These are phyloP conservation scores for Gossypium lobatum DNA, from an alignment of 441 rosid genomes.

Conservation along the genomic window DNA sequence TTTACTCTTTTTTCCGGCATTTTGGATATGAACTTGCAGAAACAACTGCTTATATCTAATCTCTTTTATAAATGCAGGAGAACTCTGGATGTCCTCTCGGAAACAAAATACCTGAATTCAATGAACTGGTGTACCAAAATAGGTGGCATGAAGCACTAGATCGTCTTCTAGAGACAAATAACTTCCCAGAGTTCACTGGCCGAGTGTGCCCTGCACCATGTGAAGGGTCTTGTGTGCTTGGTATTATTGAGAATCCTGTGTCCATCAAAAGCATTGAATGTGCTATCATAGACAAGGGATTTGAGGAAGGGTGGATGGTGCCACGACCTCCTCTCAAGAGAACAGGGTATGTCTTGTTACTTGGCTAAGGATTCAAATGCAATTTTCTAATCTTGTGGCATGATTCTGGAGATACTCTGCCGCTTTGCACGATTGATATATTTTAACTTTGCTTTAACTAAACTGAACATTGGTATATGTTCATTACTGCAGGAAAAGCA, in stretches of 20 bases:
- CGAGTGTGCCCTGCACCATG: conserved; percentile 99
- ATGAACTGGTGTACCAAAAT: conserved; percentile 95
- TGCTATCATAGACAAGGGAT: conserved; percentile 92
- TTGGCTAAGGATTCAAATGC: background rate
- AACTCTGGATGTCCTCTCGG: conserved; percentile 99
- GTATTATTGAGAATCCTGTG: conserved; percentile 98
- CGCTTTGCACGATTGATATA: background rate
- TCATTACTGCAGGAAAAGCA: conserved; percentile 57
- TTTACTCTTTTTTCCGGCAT: background rate
- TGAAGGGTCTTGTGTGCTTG: conserved; percentile 99
- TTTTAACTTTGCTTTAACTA: background rate
- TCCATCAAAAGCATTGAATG: conserved; percentile 96
- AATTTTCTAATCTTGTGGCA: background rate
- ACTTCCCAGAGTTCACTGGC: conserved; percentile 99
- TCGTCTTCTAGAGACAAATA: conserved; percentile 94
- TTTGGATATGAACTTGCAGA: background rate
- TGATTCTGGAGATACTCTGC: background rate
- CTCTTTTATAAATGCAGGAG: conserved; percentile 45
- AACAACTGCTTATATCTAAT: background rate
- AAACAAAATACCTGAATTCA: conserved; percentile 99
- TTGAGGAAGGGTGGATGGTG: conserved; percentile 99
- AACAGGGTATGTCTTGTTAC: conserved; percentile 62
- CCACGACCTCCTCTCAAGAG: conserved; percentile 86
- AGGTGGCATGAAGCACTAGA: conserved; percentile 98
- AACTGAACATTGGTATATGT: background rate